These are phyloP conservation scores for Trypanosoma grayi DNA, from an alignment of 208 protist species.

Conservation along the genomic window DNA sequence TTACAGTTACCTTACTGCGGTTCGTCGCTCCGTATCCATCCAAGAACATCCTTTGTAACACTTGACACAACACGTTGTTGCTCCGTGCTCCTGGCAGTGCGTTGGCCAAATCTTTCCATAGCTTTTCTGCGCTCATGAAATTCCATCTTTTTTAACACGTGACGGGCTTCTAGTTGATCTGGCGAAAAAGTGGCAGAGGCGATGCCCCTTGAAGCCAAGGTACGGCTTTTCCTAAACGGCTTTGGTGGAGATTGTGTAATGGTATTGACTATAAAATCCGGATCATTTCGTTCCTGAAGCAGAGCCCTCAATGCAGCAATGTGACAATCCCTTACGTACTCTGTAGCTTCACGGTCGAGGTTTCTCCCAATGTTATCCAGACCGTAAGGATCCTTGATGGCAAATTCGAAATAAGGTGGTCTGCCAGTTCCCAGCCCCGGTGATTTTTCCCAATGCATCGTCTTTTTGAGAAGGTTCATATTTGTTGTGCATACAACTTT, in stretches of 20 bases:
- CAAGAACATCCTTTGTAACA: slow-evolving; percentile 81
- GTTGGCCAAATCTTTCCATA: slow-evolving; percentile 66
- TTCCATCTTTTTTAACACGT: slow-evolving; percentile 71
- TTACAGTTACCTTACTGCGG: neutral
- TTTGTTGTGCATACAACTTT: slow-evolving; percentile 85
- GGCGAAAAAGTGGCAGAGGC: slow-evolving; percentile 46
- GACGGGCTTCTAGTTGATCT: slow-evolving; percentile 76
- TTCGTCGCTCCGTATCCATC: slow-evolving; percentile 76
- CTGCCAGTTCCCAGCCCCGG: slow-evolving; percentile 22
- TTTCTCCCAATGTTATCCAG: slow-evolving; percentile 88
- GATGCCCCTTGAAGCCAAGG: slow-evolving; percentile 69
- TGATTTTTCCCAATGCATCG: slow-evolving; percentile 74
- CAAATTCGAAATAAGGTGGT: slow-evolving; percentile 87
- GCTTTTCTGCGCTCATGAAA: slow-evolving; percentile 70
- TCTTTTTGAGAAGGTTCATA: slow-evolving; percentile 58
- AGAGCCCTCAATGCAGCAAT: slow-evolving; percentile 33
- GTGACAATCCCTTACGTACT: slow-evolving; percentile 63
- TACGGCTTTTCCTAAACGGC: slow-evolving; percentile 35
- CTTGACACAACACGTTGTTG: slow-evolving; percentile 67
- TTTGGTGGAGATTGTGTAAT: slow-evolving; percentile 48
- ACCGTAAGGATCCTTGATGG: slow-evolving; percentile 88
- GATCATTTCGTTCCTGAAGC: slow-evolving; percentile 48
- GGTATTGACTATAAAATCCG: slow-evolving; percentile 36
- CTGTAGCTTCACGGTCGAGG: slow-evolving; percentile 55
- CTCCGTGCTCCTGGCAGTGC: slow-evolving; percentile 48